Evolutionary conservation across 2,329 filamentous ascomycete genomes (phyloP), one percentile per base, ranked within the genome.

Genomic region (Penicillium crustosum): DNA sequence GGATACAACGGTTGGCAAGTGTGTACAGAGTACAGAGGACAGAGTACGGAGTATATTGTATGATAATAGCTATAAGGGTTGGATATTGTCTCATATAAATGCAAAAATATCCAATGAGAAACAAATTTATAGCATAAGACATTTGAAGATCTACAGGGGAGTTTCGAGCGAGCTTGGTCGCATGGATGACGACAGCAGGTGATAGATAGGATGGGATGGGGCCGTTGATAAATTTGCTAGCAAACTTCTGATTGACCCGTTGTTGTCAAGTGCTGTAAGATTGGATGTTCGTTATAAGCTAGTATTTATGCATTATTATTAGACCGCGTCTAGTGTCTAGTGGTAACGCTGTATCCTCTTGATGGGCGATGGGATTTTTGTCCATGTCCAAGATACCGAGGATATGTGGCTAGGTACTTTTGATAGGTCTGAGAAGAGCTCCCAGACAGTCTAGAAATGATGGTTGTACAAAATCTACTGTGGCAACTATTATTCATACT

Each of bases 171-270:
- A 61, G 42, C 42, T 61, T 55, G n/a, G 45, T 48, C 39, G 23
- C 27, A 56, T 41, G 13, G 53, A 65, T 65, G 63, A 66, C 63
- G 60, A 60, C 60, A 59, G 19, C 49, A 49, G 31, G 27, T 27
- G 49, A 58, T 60, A 55, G 49, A 61, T 57, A 62, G 35, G 44
- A 60, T 51, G 56, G 35, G 48, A 60, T 51, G 59, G 54, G 56
- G 50, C 60, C 50, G 39, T 51, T 52, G 29, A 50, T 49, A 33
- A 55, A 59, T 48, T 19, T 25, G 33, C 29, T 48, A 38, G 51
- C 4, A 15, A n/a, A 21, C 2, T 36, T 42, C 21, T 36, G 38
- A 35, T 55, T 42, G 31, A 47, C 23, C 38, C 12, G 9, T 21
- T 39, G 36, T 19, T 4, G 25, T 51, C n/a, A 35, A 44, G 10